Conservation (phyloP, 768 basidiomycete genomes). For the Boletus rubroflammeus region DNA sequence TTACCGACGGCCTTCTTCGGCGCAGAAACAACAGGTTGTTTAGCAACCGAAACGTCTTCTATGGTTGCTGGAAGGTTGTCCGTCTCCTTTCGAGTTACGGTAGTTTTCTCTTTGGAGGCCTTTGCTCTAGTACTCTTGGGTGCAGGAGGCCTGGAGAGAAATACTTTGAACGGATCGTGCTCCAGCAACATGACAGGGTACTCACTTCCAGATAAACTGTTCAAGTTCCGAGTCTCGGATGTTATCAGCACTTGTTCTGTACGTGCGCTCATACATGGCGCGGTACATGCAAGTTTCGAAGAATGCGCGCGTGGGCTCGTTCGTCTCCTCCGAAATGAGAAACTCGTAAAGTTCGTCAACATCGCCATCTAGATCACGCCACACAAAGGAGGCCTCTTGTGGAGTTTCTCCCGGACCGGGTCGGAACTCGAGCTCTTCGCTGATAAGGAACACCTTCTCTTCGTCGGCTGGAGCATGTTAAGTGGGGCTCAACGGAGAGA, state of each 20-base stretch:
- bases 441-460: conserved; percentile 88
- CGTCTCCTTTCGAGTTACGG: conserved; percentile 4
- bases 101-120: conserved; percentile 12
- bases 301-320: conserved; percentile 72
- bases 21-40: conserved; percentile 11
- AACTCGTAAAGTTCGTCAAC: conserved; percentile 94
- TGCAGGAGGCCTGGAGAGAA: conserved; percentile 21
- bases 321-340: conserved; percentile 73
- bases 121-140: conserved; percentile 19
- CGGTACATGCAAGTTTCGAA: conserved; percentile 95
- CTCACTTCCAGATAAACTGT: conserved; percentile 80
- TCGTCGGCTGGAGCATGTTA: conserved; percentile 67
- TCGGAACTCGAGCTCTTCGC: conserved; percentile 86
- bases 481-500: not conserved
- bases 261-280: conserved; percentile 96
- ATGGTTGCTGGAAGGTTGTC: conserved; percentile 1
- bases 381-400: conserved; percentile 78
- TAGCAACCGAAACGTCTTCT: conserved; percentile 1
- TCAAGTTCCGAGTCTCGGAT: conserved; percentile 65
- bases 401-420: conserved; percentile 65
- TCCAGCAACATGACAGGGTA: conserved; percentile 11
- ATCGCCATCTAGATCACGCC: conserved; percentile 90
- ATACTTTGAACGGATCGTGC: not conserved
- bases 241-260: conserved; percentile 65
- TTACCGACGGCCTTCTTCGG: conserved; percentile 14